Conservation (phyloP, 345 rosid species). For the Mercurialis annua region DNA sequence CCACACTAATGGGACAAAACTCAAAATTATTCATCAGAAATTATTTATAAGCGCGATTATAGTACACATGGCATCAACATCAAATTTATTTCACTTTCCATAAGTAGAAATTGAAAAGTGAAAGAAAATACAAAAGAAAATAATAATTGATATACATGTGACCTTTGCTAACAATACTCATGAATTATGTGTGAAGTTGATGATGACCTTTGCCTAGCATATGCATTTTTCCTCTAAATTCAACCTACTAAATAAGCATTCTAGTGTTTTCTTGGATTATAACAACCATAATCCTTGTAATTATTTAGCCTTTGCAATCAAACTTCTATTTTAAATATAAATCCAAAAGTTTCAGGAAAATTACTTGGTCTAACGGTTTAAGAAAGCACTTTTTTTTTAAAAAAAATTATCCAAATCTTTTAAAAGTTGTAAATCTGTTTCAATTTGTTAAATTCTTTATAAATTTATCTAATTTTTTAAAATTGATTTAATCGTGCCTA, state of each 20-base stretch:
- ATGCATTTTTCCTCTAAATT: neutral
- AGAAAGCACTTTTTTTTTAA: no score
- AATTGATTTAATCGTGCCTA: no score
- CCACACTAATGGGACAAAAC: neutral
- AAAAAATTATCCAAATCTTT: no score
- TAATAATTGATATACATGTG: constrained; percentile 1
- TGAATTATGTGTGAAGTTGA: constrained; percentile 2
- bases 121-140: neutral
- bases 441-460: no score
- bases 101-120: neutral
- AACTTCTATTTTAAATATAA: neutral
- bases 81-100: neutral
- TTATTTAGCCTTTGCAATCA: no score
- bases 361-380: no score
- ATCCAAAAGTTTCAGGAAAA: no score
- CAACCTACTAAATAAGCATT: no score
- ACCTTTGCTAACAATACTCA: neutral
- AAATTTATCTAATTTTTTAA: no score
- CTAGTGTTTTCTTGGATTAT: no score
- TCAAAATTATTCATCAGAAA: neutral
- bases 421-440: no score
- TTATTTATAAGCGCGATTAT: neutral
- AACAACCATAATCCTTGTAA: no score
- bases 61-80: neutral
- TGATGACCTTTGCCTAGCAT: neutral